phyloP scores from a whole-genome alignment of 345 rosid species.

The Murraya koenigii region DNA sequence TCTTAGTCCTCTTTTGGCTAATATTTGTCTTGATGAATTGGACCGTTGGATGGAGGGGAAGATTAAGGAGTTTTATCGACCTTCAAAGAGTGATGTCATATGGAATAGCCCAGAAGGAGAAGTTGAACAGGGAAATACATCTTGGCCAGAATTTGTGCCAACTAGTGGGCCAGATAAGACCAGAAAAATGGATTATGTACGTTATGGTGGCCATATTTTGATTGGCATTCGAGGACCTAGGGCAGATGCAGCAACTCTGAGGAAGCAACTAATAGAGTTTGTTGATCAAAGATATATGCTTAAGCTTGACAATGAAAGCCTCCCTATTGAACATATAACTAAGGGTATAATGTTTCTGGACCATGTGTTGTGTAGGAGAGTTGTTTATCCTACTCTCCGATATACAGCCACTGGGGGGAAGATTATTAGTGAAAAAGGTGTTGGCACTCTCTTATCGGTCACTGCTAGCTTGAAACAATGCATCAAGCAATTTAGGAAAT shows the following conservation, averaged over 20 bases:
- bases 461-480: conserved; percentile 95
- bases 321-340: conserved; percentile 90
- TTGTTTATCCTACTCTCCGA: conserved; percentile 92
- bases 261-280: conserved; percentile 91
- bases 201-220: conserved; percentile 90
- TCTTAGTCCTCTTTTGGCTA: conserved; percentile 86
- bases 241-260: conserved; percentile 89
- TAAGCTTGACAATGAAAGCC: conserved; percentile 84
- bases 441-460: conserved; percentile 90
- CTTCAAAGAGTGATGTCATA: conserved; percentile 88
- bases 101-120: conserved; percentile 96
- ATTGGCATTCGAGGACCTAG: conserved; percentile 91
- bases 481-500: conserved; percentile 86
- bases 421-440: conserved; percentile 97
- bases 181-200: conserved; percentile 79
- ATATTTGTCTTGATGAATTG: conserved; percentile 88
- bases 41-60: conserved; percentile 84
- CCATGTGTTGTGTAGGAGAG: conserved; percentile 92
- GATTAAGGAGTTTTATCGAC: conserved; percentile 82
- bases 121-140: conserved; percentile 88
- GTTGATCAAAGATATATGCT: conserved; percentile 90
- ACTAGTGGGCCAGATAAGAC: conserved; percentile 99
- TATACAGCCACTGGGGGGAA: conserved; percentile 97
- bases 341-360: conserved; percentile 99
- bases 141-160: conserved; percentile 98